A percentile compares a stretch with the other conserved stretches of the same genome.
These are phyloP conservation scores for Penicillium coprophilum DNA, from an alignment of 495 filamentous ascomycete species.

Conservation along the genomic window DNA sequence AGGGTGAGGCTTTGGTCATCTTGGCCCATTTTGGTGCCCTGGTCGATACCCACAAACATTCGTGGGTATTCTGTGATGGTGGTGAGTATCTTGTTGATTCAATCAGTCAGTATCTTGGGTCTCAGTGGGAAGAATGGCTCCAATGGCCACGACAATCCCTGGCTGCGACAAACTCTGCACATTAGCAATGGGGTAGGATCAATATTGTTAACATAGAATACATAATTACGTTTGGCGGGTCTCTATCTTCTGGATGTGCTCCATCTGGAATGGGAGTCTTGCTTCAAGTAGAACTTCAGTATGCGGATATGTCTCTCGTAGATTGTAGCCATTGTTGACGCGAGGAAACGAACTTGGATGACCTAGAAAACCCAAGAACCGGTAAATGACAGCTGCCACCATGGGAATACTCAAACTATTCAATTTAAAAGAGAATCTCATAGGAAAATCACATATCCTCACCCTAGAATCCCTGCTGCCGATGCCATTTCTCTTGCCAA, in stretches of 20 bases:
- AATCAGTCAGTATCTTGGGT: constrained; percentile 13
- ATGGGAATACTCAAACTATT: background rate
- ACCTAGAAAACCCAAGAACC: background rate
- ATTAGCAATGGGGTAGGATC: background rate
- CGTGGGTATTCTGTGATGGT: constrained; percentile 22
- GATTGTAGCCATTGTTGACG: too few species aligned
- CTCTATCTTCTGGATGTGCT: background rate
- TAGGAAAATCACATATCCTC: background rate
- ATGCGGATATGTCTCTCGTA: too few species aligned
- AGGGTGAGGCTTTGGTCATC: constrained; percentile 19
- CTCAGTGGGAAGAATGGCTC: constrained; percentile 21
- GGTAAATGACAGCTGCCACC: background rate
- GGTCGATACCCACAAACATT: constrained; percentile 9
- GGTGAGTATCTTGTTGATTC: constrained; percentile 17
- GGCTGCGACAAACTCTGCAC: background rate
- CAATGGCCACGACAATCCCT: constrained; percentile 3
- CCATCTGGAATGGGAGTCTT: background rate
- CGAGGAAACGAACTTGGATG: too few species aligned
- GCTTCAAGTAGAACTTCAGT: too few species aligned
- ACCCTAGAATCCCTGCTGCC: constrained; percentile 67
- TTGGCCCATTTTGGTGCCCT: constrained; percentile 22
- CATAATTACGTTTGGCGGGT: background rate
- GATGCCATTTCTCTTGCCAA: constrained; percentile 83
- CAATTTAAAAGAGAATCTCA: background rate
- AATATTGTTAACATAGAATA: background rate